phyloP scores from a whole-genome alignment of 1,284 basidiomycete genomes.

The Salmacisia buchloeana region DNA sequence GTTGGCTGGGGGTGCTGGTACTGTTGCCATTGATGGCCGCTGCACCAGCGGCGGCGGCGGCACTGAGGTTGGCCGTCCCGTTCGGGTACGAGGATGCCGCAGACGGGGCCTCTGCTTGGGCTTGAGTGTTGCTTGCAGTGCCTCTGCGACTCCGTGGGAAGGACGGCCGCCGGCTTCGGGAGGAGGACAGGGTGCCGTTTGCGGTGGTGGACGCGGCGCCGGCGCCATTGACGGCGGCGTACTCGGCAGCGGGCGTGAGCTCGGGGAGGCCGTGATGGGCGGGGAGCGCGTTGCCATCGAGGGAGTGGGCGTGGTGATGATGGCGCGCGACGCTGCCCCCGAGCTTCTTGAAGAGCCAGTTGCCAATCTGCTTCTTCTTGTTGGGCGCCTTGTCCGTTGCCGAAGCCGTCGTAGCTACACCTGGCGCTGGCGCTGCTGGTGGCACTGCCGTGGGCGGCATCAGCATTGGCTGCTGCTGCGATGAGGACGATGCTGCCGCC shows the following conservation, averaged over 20 bases:
- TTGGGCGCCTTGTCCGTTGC: background rate
- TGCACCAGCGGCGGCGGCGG: no score
- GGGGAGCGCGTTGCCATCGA: background rate
- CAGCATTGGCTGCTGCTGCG: background rate
- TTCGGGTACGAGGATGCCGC: no score
- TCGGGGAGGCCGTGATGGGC: background rate
- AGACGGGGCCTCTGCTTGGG: no score
- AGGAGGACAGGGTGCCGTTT: background rate
- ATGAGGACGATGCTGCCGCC: background rate
- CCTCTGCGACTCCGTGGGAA: background rate
- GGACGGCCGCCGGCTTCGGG: background rate
- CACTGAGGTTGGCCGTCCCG: no score
- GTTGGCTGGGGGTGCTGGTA: no score
- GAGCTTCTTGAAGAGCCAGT: slow-evolving; percentile 7
- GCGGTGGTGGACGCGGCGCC: background rate
- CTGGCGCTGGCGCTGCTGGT: background rate
- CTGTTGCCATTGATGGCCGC: no score
- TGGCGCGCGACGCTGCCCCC: background rate
- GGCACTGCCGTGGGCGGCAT: background rate
- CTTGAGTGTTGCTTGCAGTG: no score
- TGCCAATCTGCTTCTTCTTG: slow-evolving; percentile 7
- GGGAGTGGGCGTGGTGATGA: background rate
- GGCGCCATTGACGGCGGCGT: background rate
- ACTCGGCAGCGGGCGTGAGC: background rate
- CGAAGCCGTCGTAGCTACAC: background rate